Base-by-base conservation (phyloP, 2,329 filamentous ascomycete species). In the Pyricularia grisea region DNA sequence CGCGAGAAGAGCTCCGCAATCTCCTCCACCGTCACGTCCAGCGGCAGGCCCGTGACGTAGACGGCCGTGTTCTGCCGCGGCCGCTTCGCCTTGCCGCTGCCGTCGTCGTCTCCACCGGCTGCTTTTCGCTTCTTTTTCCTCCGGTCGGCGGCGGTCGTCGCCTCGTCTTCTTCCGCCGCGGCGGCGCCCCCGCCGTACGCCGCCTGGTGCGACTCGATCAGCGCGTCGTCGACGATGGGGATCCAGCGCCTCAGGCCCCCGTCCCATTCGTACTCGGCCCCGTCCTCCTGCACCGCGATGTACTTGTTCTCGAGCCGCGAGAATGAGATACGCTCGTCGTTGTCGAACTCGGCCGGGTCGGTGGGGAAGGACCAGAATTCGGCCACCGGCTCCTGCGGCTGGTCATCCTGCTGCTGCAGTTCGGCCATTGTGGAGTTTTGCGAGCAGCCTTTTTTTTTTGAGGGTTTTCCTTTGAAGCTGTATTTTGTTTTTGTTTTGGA, bases 11-110 rank as follows among this genome's bases (percentile, higher is more conserved):
- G 84, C 28, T 93, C 87, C 73, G 91, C 86, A 20, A 99, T 88
- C 80, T 99, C 95, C 33, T 91, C 87, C 61, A 90, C 82, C 0
- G 90, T 92, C 63, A 88, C 90, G 77, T 98, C 92, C 58, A 84
- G 79, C 0, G 95, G 96, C 4, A 99, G 86, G 14, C 92, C 92
- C 4, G 93, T 97, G 66, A 97, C 91, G 81, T 94, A 99, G 72
- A 99, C 87, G 61, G 94, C 94, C 6, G 92, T 97, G 78, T 97
- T 98, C 74, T 94, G 84, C 70, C 83, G 83, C 17, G 84, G 83
- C 30, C 71, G 71, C 70, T 83, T 84, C 69, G 81, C 76, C 71
- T 31, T 36, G 25, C 63, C 55, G 36, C 73, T 70, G 42, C 71
- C 73, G 69, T 74, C 76, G 72, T 74, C 74, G 66, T 33, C 36